phyloP scores from a whole-genome alignment of 2,329 filamentous ascomycete genomes.

The Pseudocercospora macadamiae region DNA sequence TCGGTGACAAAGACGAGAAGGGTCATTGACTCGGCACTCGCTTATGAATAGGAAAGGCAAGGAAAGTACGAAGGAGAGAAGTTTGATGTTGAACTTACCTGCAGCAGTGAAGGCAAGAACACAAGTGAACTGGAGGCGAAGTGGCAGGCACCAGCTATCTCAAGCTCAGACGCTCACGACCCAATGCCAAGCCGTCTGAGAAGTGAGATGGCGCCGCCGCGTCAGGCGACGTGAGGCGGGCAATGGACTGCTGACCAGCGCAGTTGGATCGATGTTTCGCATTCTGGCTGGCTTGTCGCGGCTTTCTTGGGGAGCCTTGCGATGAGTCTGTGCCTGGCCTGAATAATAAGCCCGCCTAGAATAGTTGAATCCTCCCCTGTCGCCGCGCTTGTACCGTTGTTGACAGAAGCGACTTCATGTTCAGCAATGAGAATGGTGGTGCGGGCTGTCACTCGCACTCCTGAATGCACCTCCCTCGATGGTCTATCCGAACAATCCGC shows the following conservation, averaged over 20 bases:
- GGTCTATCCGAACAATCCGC: neutral
- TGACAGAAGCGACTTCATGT: no score
- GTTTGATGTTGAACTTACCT: neutral
- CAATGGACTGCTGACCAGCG: neutral
- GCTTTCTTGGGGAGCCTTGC: neutral
- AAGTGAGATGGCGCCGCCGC: neutral
- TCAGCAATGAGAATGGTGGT: neutral
- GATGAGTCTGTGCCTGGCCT: neutral
- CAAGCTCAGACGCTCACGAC: neutral
- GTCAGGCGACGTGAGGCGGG: neutral
- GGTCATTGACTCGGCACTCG: no score
- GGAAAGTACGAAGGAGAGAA: constrained; percentile 1
- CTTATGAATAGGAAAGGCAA: no score
- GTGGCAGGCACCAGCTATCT: neutral
- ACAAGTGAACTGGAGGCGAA: neutral
- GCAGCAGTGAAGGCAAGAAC: neutral
- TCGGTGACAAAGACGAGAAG: neutral
- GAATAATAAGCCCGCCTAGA: no score
- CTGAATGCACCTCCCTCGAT: constrained; percentile 5
- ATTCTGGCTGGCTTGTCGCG: neutral
- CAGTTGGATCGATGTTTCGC: neutral
- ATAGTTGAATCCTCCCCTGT: no score
- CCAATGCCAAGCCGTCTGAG: neutral
- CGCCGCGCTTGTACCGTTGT: no score
- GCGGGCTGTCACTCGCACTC: neutral